Percentiles rank a stretch among this genome's conserved stretches.
phyloP scores from a whole-genome alignment of 768 basidiomycete species.

The Gloeopeniophorella convolvens region DNA sequence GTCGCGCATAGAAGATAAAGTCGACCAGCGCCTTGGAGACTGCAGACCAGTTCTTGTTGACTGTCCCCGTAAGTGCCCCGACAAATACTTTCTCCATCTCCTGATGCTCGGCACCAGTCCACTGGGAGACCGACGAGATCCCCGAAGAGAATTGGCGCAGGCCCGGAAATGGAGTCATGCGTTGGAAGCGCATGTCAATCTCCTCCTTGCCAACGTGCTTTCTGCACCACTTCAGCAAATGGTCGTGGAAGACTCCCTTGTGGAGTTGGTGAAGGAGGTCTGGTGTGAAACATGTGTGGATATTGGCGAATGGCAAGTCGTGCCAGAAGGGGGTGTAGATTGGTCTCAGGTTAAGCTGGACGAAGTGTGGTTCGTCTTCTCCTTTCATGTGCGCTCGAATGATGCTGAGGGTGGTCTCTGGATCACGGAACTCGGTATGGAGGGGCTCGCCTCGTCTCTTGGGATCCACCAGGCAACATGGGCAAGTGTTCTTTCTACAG shows the following conservation, averaged over 20 bases:
- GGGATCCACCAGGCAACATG: neutral
- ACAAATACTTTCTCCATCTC: no score
- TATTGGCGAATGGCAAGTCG: conserved; percentile 11
- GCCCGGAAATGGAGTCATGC: no score
- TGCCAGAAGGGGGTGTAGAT: conserved; percentile 20
- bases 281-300: conserved; percentile 15
- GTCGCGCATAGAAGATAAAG: no score
- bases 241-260: conserved; percentile 18
- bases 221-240: conserved; percentile 9
- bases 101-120: neutral
- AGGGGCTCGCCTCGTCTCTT: neutral
- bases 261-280: conserved; percentile 23
- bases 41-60: no score
- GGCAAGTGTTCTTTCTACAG: neutral
- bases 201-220: neutral
- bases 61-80: no score
- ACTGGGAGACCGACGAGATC: neutral
- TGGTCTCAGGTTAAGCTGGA: no score
- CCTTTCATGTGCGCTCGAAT: neutral
- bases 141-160: neutral
- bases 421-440: neutral
- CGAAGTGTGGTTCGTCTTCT: neutral
- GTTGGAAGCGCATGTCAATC: neutral
- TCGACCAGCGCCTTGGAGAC: no score
- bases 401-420: neutral